Conservation (phyloP, 345 rosid species). For the Orychophragmus violaceus region DNA sequence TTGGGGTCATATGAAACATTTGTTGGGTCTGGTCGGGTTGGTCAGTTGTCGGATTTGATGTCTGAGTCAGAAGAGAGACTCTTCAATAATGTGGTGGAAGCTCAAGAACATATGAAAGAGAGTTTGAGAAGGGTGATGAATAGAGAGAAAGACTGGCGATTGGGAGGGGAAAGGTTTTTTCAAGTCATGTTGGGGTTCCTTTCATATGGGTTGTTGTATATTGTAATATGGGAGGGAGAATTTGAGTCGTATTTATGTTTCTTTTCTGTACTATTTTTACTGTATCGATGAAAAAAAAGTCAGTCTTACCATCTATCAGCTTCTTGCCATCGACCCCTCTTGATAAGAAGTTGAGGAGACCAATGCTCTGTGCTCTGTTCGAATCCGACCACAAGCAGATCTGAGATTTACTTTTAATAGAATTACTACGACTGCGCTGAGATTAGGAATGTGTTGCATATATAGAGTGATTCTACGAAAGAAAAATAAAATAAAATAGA, state of each 20-base stretch:
- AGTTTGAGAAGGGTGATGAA: not conserved
- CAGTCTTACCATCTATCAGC: not conserved
- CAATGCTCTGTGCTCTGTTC: not conserved
- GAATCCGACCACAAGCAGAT: not conserved
- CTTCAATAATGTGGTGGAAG: slow-evolving; percentile 25
- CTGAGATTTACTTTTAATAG: not conserved
- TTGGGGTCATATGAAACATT: slow-evolving; percentile 12
- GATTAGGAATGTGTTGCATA: not conserved
- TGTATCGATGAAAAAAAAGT: not conserved
- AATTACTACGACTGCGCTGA: not conserved
- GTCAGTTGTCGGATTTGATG: slow-evolving; percentile 26
- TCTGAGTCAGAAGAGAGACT: slow-evolving; percentile 24
- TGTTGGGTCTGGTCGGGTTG: slow-evolving; percentile 15
- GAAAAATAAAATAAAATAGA: not conserved
- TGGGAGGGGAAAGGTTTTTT: not conserved
- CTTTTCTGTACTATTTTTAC: slow-evolving; percentile 9
- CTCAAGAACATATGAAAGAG: slow-evolving; percentile 3
- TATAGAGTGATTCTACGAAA: not conserved
- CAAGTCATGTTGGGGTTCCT: not conserved
- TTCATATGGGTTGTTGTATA: slow-evolving; percentile 13
- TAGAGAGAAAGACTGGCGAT: not conserved
- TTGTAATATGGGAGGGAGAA: slow-evolving; percentile 28
- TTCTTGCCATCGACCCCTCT: not conserved
- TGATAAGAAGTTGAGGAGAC: not conserved
- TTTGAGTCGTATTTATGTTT: slow-evolving; percentile 15